phyloP scores from a whole-genome alignment of 768 basidiomycete species.

The Phaffia tasmanica region DNA sequence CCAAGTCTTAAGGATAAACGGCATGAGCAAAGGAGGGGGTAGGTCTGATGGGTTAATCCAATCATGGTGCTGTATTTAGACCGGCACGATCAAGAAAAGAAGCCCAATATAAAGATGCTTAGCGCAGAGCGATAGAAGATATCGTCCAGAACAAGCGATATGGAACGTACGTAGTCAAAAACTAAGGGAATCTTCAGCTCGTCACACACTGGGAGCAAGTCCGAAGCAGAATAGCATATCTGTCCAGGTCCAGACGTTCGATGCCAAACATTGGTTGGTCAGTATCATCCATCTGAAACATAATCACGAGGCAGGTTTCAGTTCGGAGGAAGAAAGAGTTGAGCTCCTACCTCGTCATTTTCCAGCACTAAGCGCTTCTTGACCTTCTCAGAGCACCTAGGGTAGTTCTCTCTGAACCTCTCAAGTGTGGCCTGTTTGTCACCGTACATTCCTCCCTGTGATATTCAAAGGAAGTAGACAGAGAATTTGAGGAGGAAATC shows the following conservation, averaged over 20 bases:
- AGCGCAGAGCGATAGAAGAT: neutral
- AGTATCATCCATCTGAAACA: neutral
- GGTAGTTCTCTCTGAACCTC: slow-evolving; percentile 62
- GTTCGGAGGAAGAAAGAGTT: neutral
- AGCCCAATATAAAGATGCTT: neutral
- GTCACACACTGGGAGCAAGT: slow-evolving; percentile 73
- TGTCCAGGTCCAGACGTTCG: slow-evolving; percentile 34
- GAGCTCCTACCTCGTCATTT: slow-evolving; percentile 66
- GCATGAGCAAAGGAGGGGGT: slow-evolving; percentile 56
- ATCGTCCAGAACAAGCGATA: slow-evolving; percentile 18
- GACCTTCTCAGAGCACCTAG: slow-evolving; percentile 51
- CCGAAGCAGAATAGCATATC: slow-evolving; percentile 81
- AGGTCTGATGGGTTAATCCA: slow-evolving; percentile 45
- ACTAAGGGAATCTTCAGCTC: slow-evolving; percentile 66
- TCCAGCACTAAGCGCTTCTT: slow-evolving; percentile 64
- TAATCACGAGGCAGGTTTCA: neutral
- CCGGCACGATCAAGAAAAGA: slow-evolving; percentile 30
- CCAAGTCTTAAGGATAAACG: slow-evolving; percentile 51
- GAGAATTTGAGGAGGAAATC: neutral
- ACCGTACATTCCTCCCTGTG: slow-evolving; percentile 59
- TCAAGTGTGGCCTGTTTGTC: slow-evolving; percentile 62
- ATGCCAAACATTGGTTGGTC: neutral
- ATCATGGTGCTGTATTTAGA: slow-evolving; percentile 64
- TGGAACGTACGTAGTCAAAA: slow-evolving; percentile 34
- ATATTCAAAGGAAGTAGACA: slow-evolving; percentile 42